Evolutionary conservation across 345 rosid species (phyloP), one percentile per base, ranked within the genome.

Genomic region (Eutrema heterophyllum): DNA sequence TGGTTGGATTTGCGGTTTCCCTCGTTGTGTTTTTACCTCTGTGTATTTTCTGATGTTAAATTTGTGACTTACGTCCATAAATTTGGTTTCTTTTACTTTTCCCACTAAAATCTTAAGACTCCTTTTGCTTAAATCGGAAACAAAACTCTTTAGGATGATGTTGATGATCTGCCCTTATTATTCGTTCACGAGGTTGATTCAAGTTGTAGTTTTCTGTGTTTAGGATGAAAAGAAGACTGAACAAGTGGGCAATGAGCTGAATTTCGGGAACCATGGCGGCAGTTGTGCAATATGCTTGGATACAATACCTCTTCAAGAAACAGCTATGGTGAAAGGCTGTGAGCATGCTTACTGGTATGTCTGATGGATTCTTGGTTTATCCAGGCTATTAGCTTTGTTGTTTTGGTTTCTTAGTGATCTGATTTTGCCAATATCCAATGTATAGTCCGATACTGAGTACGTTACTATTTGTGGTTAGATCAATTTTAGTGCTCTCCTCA

Each of bases 271-370:
- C 78, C 89, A 85, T 83, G 86, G 87, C 18, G 97, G 95, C 39
- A 72, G 81, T 63, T 95, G 99, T 59, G 94, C 96, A 0, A 95
- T 95, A 13, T 92, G 99, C 73, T 80, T 95, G 82, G 87, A 92
- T 64, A 82, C 87, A 69, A 95, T 90, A 52, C 85, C 75, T 72
- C 91, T 95, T 50, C 84, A 84, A 81, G 99, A 95, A 75, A 92
- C 90, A 50, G 97, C 99, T 54, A 90, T 92, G 70, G 79, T 95
- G 33, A 92, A 89, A 82, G 97, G 92, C 75, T 95, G 99, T 84
- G 98, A 95, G 72, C 98, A 95, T 65, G 86, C 97, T 24, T 95
- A 95, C 87, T 95, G 99, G 99, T 90, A 84, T 62, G 95, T 83
- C 58, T 48, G 13, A 54, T 59, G 5, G 54, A 24, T 8, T 74